phyloP scores from a whole-genome alignment of 345 rosid species.

The Nasturtium officinale region DNA sequence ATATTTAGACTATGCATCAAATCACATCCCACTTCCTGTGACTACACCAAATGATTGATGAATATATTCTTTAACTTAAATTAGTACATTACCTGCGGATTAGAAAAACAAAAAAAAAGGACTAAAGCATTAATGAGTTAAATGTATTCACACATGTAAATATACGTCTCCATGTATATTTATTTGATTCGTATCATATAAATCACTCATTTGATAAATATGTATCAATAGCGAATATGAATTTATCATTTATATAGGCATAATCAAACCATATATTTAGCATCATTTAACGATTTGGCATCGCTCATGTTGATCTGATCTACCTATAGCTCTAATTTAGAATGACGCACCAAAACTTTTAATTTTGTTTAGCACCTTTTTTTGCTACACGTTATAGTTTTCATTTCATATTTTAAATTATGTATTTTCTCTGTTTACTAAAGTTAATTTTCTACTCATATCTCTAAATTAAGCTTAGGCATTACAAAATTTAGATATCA shows the following conservation, averaged over 20 bases:
- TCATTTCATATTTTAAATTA: background rate
- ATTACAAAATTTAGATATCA: background rate
- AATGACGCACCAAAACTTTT: background rate
- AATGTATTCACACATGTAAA: background rate
- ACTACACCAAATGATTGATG: slow-evolving; percentile 33
- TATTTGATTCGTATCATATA: background rate
- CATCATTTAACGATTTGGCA: background rate
- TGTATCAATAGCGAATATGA: background rate
- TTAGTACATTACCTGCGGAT: background rate
- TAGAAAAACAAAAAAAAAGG: background rate
- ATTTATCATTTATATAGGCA: background rate
- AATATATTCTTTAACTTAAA: slow-evolving; percentile 25
- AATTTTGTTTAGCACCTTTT: background rate
- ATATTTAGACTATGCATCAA: slow-evolving; percentile 22
- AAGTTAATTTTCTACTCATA: background rate
- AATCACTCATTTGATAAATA: background rate
- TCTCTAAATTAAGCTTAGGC: background rate
- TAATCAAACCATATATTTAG: background rate
- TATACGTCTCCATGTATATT: slow-evolving; percentile 3
- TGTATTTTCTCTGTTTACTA: background rate
- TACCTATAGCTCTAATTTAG: background rate
- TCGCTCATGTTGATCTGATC: slow-evolving; percentile 5
- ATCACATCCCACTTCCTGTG: slow-evolving; percentile 31
- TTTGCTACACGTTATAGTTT: background rate
- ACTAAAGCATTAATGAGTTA: background rate